phyloP scores from a whole-genome alignment of 768 basidiomycete species.

The Stropharia rugosoannulata region DNA sequence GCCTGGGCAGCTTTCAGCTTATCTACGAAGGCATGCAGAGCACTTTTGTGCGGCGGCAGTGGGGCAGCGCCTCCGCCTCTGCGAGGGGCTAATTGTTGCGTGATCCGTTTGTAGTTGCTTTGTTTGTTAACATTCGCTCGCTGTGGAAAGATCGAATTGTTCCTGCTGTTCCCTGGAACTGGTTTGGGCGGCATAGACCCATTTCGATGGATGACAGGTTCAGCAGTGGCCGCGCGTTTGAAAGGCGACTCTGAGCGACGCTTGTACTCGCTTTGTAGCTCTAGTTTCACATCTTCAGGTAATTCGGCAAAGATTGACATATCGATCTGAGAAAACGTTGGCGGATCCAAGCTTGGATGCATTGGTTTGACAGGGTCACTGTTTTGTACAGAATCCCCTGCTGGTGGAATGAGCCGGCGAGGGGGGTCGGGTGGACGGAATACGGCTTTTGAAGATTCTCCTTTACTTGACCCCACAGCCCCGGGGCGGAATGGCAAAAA shows the following conservation, averaged over 20 bases:
- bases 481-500: constrained; percentile 54
- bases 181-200: not conserved
- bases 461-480: constrained; percentile 14
- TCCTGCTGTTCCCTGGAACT: not conserved
- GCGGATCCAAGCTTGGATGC: constrained; percentile 40
- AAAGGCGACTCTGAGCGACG: constrained; percentile 57
- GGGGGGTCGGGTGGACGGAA: constrained; percentile 10
- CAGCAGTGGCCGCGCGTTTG: constrained; percentile 16
- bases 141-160: constrained; percentile 27
- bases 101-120: constrained; percentile 54
- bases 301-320: constrained; percentile 67
- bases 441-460: constrained; percentile 10
- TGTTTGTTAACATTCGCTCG: constrained; percentile 27
- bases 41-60: constrained; percentile 32
- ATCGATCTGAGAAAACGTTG: constrained; percentile 78
- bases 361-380: constrained; percentile 20
- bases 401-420: constrained; percentile 15
- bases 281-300: constrained; percentile 65
- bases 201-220: not conserved
- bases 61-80: constrained; percentile 30
- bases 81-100: constrained; percentile 61
- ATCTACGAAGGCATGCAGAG: constrained; percentile 29
- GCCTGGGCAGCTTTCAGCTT: constrained; percentile 21
- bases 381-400: not conserved
- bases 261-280: constrained; percentile 66